phyloP scores from a whole-genome alignment of 495 filamentous ascomycete species.

The Lindgomyces ingoldianus region DNA sequence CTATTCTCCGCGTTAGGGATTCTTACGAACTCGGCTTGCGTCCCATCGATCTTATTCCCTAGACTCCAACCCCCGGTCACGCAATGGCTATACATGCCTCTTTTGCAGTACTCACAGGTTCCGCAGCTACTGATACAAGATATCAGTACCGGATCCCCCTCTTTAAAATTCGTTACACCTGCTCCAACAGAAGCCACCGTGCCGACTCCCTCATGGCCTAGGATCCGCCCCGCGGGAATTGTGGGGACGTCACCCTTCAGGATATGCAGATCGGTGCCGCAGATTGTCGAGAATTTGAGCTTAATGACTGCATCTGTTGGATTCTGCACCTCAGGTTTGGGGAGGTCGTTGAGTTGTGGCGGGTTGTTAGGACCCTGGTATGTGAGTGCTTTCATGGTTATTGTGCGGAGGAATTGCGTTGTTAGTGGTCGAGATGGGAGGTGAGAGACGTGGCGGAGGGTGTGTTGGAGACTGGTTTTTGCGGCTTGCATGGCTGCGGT shows the following conservation, averaged over 20 bases:
- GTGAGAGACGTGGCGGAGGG: slow-evolving; percentile 7
- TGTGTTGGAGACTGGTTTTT: background rate
- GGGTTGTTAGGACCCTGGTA: slow-evolving; percentile 23
- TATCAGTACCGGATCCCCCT: slow-evolving; percentile 50
- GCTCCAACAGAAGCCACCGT: slow-evolving; percentile 30
- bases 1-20: slow-evolving; percentile 51
- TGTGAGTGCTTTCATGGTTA: slow-evolving; percentile 38
- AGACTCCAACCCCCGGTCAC: slow-evolving; percentile 49
- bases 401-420: background rate
- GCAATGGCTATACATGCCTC: slow-evolving; percentile 47
- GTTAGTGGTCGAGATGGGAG: slow-evolving; percentile 9
- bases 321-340: slow-evolving; percentile 14
- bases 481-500: background rate
- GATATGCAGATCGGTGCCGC: slow-evolving; percentile 50
- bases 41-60: slow-evolving; percentile 52
- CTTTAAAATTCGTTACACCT: slow-evolving; percentile 36
- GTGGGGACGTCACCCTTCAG: slow-evolving; percentile 44
- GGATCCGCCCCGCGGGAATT: slow-evolving; percentile 24
- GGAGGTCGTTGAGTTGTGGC: slow-evolving; percentile 6
- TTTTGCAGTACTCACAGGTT: slow-evolving; percentile 47
- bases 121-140: slow-evolving; percentile 49
- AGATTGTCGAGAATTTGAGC: slow-evolving; percentile 46
- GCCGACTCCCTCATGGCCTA: slow-evolving; percentile 42
- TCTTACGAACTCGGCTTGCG: slow-evolving; percentile 55
- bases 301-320: slow-evolving; percentile 38